Conservation (phyloP, 495 filamentous ascomycete genomes). For the Lophium mytilinum region DNA sequence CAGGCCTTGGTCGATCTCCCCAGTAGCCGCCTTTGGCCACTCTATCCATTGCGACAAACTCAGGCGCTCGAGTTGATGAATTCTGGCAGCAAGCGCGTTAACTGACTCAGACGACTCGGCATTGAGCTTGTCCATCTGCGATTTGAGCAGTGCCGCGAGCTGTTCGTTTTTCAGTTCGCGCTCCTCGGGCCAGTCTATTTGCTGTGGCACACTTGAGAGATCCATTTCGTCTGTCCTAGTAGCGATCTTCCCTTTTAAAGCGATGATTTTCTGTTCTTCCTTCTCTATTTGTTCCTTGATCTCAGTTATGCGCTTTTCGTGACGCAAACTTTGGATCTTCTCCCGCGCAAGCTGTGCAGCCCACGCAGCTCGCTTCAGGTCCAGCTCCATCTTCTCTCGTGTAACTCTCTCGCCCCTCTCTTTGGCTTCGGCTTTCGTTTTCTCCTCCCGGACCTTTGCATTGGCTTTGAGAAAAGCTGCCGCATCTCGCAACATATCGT, state of each 20-base stretch:
- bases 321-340: not conserved
- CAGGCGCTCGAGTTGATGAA: too few relatives aligned
- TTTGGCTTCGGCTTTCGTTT: constrained; percentile 6
- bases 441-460: constrained; percentile 8
- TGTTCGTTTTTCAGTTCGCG: not conserved
- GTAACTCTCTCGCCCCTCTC: not conserved
- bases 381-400: not conserved
- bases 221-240: not conserved
- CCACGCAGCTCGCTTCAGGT: not conserved
- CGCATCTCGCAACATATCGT: not conserved
- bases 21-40: not conserved
- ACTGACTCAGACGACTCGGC: too few relatives aligned
- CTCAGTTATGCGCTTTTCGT: not conserved
- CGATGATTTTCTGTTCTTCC: not conserved
- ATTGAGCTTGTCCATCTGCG: not conserved
- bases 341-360: not conserved
- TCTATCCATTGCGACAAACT: too few relatives aligned
- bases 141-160: not conserved
- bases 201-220: not conserved
- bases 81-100: too few relatives aligned
- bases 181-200: not conserved
- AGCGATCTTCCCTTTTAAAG: not conserved
- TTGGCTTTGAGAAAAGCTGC: not conserved
- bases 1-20: constrained; percentile 3
- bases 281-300: not conserved